Base-by-base conservation (phyloP, 1,284 basidiomycete genomes). In the Cystobasidium sp. region DNA sequence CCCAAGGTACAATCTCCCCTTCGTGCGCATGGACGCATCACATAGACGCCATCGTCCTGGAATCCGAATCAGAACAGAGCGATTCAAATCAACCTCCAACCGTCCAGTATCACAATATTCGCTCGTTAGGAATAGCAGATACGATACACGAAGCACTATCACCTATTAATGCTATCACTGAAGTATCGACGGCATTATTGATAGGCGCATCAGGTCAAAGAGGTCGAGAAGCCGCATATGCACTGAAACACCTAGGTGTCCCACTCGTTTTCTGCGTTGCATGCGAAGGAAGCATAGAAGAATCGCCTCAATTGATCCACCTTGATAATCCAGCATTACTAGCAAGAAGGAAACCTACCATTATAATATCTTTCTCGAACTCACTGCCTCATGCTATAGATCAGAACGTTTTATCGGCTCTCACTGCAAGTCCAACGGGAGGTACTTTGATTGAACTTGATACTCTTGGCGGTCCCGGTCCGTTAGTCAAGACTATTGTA, bases 111-210 rank as follows among this genome's bases (percentile, higher is more conserved):
- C 63, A 58, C 37, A 73, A 73, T 58, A 24, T 56, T 24, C 49
- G 63, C 5, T 53, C 70, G 6, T n/a, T 66, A 43, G 63, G 49
- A 8, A 65, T 73, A 7, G 70, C 62, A 44, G 63, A 73, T 24
- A 62, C 63, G 18, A 52, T 73, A 5, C 14, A 14, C 1, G 56
- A 53, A 47, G 62, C 47, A 8, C 43, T 73, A 10, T 44, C 63
- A 9, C 70, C 70, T 3, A 73, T 73, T n/a, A 73, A 73, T 49
- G 63, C 63, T n/a, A 49, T 73, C n/a, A 56, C 70, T 16, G 62
- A 65, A 1, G 41, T 56, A 8, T 46, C 24, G 22, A 51, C 55
- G 6, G 70, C 70, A 6, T 41, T 73, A 8, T 18, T 73, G 6
- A 41, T 73, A 37, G 70, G 70, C 16, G 69, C 69, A 44, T 39